phyloP scores from a whole-genome alignment of 1,284 basidiomycete species.

The Hymenochaete sp. region DNA sequence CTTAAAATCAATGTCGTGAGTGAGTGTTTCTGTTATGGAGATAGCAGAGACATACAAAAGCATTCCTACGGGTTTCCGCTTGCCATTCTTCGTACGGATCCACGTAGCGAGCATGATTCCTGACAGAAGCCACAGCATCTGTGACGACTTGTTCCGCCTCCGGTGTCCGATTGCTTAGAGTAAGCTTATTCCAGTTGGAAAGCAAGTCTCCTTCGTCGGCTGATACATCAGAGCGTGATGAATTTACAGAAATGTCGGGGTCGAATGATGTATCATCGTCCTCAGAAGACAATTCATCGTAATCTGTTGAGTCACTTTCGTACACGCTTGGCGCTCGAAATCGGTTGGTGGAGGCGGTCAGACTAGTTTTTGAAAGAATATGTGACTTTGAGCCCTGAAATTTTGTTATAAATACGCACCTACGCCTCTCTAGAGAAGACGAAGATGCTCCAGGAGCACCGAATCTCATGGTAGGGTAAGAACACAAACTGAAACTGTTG shows the following conservation, averaged over 20 bases:
- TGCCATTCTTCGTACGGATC: conserved; percentile 78
- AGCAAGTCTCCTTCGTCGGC: background rate
- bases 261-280: conserved; percentile 33
- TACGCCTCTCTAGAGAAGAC: too few species aligned
- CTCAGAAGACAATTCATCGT: conserved; percentile 30
- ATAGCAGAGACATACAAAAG: conserved; percentile 44
- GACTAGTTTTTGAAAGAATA: too few species aligned
- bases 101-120: conserved; percentile 52
- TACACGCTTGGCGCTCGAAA: conserved; percentile 50
- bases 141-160: conserved; percentile 48
- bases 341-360: conserved; percentile 24
- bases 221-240: background rate
- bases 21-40: background rate
- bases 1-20: conserved; percentile 28
- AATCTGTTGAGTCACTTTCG: conserved; percentile 40
- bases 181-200: conserved; percentile 2
- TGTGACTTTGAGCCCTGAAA: too few species aligned
- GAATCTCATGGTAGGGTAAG: too few species aligned
- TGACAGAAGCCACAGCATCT: conserved; percentile 62
- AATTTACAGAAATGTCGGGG: conserved; percentile 28
- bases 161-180: conserved; percentile 22
- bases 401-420: too few species aligned
- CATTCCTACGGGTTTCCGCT: conserved; percentile 54
- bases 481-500: too few species aligned
- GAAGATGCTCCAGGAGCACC: too few species aligned